Base-by-base conservation (phyloP, 2,329 filamentous ascomycete genomes). In the Sporothrix sp. region DNA sequence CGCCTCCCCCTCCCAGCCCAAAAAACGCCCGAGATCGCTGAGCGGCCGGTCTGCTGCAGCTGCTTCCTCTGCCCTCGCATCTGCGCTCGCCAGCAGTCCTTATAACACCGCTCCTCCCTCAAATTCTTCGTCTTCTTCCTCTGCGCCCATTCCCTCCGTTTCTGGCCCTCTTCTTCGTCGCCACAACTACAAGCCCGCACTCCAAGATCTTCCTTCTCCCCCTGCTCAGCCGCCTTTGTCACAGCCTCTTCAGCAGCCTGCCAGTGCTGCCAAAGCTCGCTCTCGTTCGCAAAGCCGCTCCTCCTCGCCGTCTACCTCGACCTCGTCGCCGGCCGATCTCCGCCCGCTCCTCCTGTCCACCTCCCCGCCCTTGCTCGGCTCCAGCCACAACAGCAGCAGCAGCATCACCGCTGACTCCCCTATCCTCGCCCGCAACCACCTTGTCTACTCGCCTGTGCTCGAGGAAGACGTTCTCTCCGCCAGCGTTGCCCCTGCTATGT, bases 191-290 rank as follows among this genome's bases (percentile, higher is more conserved):
- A 53, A 52, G 27, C 49, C 38, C 8, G 49, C 51, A 10, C 53
- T 55, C 14, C 46, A 53, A 36, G 49, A 55, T 32, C 53, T 55
- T 10, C 53, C 55, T 7, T 56, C 55, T 6, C 53, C 53, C 3
- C 27, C 50, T 7, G 7, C 10, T 11, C 27, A 25, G 16, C 16
- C 43, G 35, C 36, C 45, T 7, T 4, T 20, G 8, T 11, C 38
- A 14, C 16, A 20, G 2, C 4, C 18, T 14, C 23, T 38, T 8
- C 45, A 38, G 30, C 45, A 38, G 35, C 45, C 33, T 21, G 14
- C 28, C 13, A 7, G 13, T 30, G 20, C 39, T 32, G 28, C 37
- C 21, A 33, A 32, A 13, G 37, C n/a, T 28, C 49, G 49, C 36
- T 35, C 42, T 3, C 49, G 49, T 42, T 45, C 48, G 10, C 39